phyloP scores from a whole-genome alignment of 1,284 basidiomycete species.

The Fomitopsis schrenkii region DNA sequence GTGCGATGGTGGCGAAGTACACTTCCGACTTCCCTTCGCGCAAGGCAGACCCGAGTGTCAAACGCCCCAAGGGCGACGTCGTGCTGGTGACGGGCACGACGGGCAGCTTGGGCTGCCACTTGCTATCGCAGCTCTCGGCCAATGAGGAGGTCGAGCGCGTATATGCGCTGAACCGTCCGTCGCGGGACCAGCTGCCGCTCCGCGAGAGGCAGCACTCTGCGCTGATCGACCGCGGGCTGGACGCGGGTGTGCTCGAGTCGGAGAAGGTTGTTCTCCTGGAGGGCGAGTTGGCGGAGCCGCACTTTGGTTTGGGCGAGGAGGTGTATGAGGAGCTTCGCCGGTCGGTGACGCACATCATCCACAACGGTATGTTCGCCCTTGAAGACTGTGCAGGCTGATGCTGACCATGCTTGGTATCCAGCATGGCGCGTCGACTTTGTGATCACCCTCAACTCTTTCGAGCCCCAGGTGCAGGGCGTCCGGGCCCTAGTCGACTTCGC shows the following conservation, averaged over 20 bases:
- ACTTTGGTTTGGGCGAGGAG: conserved; percentile 20
- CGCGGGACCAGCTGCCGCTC: conserved; percentile 9
- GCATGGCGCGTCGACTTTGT: conserved; percentile 36
- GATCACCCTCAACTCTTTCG: conserved; percentile 17
- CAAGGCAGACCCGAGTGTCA: background rate
- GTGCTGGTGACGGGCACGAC: conserved; percentile 34
- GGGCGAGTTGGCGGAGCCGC: conserved; percentile 17
- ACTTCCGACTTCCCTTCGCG: conserved; percentile 21
- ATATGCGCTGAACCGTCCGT: conserved; percentile 28
- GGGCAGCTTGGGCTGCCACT: conserved; percentile 28
- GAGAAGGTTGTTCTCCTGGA: conserved; percentile 26
- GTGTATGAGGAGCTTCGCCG: conserved; percentile 23
- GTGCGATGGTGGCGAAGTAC: conserved; percentile 29
- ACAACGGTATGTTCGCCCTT: conserved; percentile 15
- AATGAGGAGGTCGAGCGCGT: conserved; percentile 17
- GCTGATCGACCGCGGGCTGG: conserved; percentile 24
- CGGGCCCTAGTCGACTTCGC: conserved; percentile 22
- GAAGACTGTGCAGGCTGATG: background rate
- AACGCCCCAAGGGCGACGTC: background rate
- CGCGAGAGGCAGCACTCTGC: conserved; percentile 19
- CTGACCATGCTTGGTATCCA: conserved; percentile 14
- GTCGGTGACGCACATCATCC: conserved; percentile 27
- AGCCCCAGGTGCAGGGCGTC: conserved; percentile 12
- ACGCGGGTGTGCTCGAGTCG: conserved; percentile 16
- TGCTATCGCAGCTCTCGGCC: conserved; percentile 22